Evolutionary conservation across 139 green algal genomes (phyloP), one percentile per base, ranked within the genome.

Genomic region (Deuterostichococcus epilithicus): DNA sequence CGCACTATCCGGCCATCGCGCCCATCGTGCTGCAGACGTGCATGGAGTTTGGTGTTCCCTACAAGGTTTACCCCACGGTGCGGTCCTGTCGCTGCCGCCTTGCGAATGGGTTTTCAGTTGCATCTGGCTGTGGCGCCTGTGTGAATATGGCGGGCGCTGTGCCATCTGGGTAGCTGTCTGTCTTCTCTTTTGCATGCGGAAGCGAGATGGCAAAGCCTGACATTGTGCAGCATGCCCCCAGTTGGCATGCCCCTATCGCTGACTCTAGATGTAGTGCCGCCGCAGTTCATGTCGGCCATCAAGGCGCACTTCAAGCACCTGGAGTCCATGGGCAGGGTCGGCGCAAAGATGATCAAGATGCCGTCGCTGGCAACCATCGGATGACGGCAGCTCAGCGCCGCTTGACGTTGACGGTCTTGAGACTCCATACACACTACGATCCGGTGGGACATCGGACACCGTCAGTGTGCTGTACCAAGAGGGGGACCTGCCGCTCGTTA

Each of bases 1-100:
- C 89, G 77, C 90, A 94, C 81, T 94, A 94, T 81, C 90, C 90
- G 23, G 88, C 90, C 82, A 96, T 95, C 60, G 66, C 82, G 33
- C 85, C 81, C 1, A 94, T 96, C 44, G 92, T 96, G 23, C 66
- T 70, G 60, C 87, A 96, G 52, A 91, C 94, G 83, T 88, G 80
- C 78, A 63, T 80, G 44, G 89, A 91, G 86, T 87, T 89, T 33
- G 85, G 87, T 37, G 78, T 96, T 33, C 79, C 75, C 26, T 96
- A 96, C 80, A 83, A 82, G 1, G 75, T 87, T 36, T 96, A 93
- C 81, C 36, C 75, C 70, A 94, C 84, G 25, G 88, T 94, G 60
- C 76, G 76, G 4, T 37, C 18, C 15, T 32, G 15, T 39, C 38
- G 65, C 68, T n/a, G n/a, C 68, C 30, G 18, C 18, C 13, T 60